phyloP scores from a whole-genome alignment of 768 basidiomycete species.

The Hortiboletus flavorubellus region DNA sequence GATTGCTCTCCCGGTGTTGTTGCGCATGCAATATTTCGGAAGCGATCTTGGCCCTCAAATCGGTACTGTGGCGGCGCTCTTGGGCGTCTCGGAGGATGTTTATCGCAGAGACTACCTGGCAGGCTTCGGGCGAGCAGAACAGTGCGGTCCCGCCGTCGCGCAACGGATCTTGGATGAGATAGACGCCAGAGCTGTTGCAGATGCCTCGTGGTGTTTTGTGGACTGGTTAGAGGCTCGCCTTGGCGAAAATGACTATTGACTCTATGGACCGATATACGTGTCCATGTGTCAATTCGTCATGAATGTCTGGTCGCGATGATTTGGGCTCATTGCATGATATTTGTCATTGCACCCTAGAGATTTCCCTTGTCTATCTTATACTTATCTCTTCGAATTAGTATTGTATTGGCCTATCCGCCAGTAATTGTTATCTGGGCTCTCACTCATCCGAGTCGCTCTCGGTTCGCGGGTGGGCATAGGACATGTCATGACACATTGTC shows the following conservation, averaged over 20 bases:
- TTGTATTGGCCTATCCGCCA: not conserved
- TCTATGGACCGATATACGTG: conserved; percentile 1
- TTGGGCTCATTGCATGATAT: not conserved
- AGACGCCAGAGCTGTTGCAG: conserved; percentile 28
- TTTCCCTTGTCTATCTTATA: not conserved
- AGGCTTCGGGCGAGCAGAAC: conserved; percentile 77
- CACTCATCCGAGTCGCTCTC: not conserved
- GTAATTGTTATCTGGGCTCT: not conserved
- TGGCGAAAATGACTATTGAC: conserved; percentile 17
- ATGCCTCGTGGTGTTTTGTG: conserved; percentile 32
- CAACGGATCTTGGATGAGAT: conserved; percentile 55
- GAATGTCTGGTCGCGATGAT: not conserved
- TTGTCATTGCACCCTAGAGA: not conserved
- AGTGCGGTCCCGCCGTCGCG: conserved; percentile 59
- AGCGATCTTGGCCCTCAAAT: not conserved
- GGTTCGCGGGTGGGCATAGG: not conserved
- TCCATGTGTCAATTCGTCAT: not conserved
- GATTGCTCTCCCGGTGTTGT: conserved; percentile 65
- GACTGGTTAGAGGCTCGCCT: conserved; percentile 45
- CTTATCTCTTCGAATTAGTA: not conserved
- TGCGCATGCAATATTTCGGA: conserved; percentile 42
- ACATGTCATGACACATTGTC: not conserved
- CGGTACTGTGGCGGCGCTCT: conserved; percentile 46
- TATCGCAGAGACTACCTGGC: conserved; percentile 68
- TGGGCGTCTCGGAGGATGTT: conserved; percentile 57